A percentile compares a stretch with the other conserved stretches of the same genome.
Conservation (phyloP, 257 asterid genomes). For the Capsicum baccatum region DNA sequence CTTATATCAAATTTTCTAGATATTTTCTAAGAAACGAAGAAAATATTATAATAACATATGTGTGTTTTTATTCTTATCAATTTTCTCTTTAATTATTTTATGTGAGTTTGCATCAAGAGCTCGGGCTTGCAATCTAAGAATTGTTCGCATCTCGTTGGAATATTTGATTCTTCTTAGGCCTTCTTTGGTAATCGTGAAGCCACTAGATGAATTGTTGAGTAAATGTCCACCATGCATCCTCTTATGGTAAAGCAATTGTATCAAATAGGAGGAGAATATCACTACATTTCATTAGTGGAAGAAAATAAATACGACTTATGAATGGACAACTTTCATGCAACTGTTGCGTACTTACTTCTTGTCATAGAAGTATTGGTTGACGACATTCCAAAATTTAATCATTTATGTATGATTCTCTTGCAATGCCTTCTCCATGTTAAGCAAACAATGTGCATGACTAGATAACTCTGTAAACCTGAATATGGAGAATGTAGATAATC, state of each 20-base stretch:
- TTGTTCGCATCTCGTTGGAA: neutral
- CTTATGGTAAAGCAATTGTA: neutral
- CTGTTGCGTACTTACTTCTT: neutral
- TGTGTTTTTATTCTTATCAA: neutral
- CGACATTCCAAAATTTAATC: neutral
- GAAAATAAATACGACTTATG: neutral
- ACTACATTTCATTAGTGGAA: neutral
- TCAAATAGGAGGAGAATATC: neutral
- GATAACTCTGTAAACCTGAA: neutral
- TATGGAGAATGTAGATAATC: neutral
- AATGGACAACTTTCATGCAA: neutral
- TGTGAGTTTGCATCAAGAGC: neutral
- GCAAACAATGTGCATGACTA: neutral
- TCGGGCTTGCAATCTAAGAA: neutral
- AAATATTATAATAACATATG: neutral
- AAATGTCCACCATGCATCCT: neutral
- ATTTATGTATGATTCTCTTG: neutral
- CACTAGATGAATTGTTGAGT: neutral
- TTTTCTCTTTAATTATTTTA: neutral
- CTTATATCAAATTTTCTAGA: neutral
- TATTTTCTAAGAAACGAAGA: neutral
- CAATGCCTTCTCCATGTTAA: neutral
- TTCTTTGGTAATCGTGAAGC: neutral
- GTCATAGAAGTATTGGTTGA: neutral
- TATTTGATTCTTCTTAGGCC: neutral